A percentile compares a stretch with the other conserved stretches of the same genome.
Evolutionary conservation across 1,284 basidiomycete species (phyloP).

Genomic region (Irpex sp.): DNA sequence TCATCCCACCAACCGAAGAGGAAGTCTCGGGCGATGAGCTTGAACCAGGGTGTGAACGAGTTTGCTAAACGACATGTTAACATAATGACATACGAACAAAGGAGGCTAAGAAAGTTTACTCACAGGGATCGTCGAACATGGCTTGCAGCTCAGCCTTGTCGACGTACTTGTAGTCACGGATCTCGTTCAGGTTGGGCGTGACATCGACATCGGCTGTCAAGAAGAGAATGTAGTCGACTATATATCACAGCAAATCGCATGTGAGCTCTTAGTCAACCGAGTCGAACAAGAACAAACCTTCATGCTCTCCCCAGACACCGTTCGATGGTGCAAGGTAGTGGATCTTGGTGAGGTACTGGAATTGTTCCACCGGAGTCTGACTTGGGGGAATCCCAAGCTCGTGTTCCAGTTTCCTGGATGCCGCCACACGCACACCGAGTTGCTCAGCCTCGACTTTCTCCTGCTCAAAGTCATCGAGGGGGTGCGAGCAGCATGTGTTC

Average conservation of each 20-base stretch:
- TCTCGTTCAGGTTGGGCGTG: slow-evolving; percentile 85
- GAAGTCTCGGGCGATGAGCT: slow-evolving; percentile 94
- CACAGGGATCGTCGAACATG: slow-evolving; percentile 85
- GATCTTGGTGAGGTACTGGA: slow-evolving; percentile 94
- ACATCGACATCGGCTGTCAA: slow-evolving; percentile 86
- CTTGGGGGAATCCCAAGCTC: slow-evolving; percentile 88
- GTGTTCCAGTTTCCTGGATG: slow-evolving; percentile 93
- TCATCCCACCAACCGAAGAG: slow-evolving; percentile 99
- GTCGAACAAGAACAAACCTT: slow-evolving; percentile 58
- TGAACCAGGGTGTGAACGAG: slow-evolving; percentile 99
- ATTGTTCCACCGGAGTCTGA: slow-evolving; percentile 79
- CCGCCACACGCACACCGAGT: slow-evolving; percentile 84
- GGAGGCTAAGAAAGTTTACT: not conserved
- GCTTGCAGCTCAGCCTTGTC: slow-evolving; percentile 82
- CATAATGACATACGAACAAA: not conserved
- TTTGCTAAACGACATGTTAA: slow-evolving; percentile 45
- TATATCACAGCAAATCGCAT: not conserved
- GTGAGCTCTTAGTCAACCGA: not conserved
- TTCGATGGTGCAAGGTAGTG: slow-evolving; percentile 95
- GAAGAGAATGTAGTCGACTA: slow-evolving; percentile 99
- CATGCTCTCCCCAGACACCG: slow-evolving; percentile 97
- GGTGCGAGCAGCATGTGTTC: slow-evolving; percentile 99
- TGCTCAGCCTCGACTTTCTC: slow-evolving; percentile 79
- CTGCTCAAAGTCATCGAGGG: slow-evolving; percentile 84
- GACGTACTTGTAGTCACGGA: slow-evolving; percentile 89